Conservation (phyloP, 208 protist genomes). For the Spongospora subterranea region DNA sequence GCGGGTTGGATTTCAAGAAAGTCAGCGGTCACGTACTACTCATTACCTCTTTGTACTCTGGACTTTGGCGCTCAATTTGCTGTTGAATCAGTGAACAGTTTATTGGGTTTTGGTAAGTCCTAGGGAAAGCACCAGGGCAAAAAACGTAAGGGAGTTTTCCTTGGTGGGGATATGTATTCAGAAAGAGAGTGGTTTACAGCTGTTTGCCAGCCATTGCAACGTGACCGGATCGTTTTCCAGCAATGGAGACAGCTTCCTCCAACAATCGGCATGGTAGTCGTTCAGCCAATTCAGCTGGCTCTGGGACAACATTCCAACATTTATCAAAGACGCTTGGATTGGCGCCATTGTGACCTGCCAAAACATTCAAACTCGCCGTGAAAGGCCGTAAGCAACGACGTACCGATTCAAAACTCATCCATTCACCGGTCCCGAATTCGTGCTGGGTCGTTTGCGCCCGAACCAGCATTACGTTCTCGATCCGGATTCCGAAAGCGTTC, state of each 20-base stretch:
- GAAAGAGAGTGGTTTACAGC: constrained; percentile 24
- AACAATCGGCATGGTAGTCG: constrained; percentile 67
- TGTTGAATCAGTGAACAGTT: too few species aligned
- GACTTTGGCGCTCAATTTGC: too few species aligned
- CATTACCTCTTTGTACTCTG: too few species aligned
- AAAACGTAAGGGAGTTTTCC: too few species aligned
- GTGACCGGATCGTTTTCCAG: background rate
- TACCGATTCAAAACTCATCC: background rate
- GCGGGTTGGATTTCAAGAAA: too few species aligned
- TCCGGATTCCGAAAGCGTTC: constrained; percentile 94
- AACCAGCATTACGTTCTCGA: constrained; percentile 91
- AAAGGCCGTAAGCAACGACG: background rate
- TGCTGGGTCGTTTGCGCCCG: constrained; percentile 70
- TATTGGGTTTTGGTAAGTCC: too few species aligned
- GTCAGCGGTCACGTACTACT: too few species aligned
- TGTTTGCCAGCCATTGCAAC: constrained; percentile 7
- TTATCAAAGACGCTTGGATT: constrained; percentile 86
- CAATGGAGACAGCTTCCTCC: constrained; percentile 30
- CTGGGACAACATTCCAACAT: constrained; percentile 77
- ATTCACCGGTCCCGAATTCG: constrained; percentile 22
- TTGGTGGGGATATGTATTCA: too few species aligned
- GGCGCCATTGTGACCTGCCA: constrained; percentile 73
- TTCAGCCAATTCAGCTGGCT: constrained; percentile 76
- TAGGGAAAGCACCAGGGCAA: too few species aligned
- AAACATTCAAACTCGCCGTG: background rate